These are phyloP conservation scores for Microglena sp. DNA, from an alignment of 139 green algal genomes.

Conservation along the genomic window DNA sequence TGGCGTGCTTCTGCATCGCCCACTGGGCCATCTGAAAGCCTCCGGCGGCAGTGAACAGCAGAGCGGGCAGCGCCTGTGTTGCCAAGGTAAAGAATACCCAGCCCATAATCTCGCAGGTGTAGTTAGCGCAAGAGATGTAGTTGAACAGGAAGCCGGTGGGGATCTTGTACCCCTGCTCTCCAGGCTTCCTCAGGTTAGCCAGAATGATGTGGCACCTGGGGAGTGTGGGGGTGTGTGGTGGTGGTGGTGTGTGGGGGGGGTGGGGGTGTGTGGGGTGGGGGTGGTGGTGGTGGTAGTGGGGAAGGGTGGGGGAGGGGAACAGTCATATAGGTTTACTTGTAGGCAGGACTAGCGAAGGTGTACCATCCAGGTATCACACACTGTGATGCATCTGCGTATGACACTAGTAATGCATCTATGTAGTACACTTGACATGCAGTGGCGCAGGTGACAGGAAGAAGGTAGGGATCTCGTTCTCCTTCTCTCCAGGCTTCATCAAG, in stretches of 20 bases:
- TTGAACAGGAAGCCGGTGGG: constrained; percentile 86
- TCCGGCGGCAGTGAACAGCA: constrained; percentile 74
- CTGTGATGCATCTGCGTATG: too few species aligned
- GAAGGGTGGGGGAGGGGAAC: too few species aligned
- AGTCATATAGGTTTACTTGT: too few species aligned
- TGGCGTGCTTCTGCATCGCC: constrained; percentile 84
- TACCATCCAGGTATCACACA: too few species aligned
- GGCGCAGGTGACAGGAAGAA: too few species aligned
- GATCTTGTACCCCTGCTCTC: constrained; percentile 79
- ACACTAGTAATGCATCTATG: too few species aligned
- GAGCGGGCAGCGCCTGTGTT: constrained; percentile 65
- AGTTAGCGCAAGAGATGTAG: constrained; percentile 96
- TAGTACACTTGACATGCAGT: too few species aligned
- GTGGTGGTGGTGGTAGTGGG: too few species aligned
- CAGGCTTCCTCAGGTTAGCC: constrained; percentile 60
- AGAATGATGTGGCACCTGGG: constrained; percentile 79
- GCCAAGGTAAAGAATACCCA: constrained; percentile 85
- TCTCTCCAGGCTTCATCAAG: constrained; percentile 64
- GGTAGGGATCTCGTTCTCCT: too few species aligned
- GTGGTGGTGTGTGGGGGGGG: too few species aligned
- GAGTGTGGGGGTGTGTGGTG: neutral
- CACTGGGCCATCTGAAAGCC: constrained; percentile 78
- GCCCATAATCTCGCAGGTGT: constrained; percentile 60
- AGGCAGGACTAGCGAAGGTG: too few species aligned
- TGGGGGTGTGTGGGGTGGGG: too few species aligned